Evolutionary conservation across 2,329 filamentous ascomycete genomes (phyloP), one percentile per base, ranked within the genome.

Genomic region (Anisogramma anomala): DNA sequence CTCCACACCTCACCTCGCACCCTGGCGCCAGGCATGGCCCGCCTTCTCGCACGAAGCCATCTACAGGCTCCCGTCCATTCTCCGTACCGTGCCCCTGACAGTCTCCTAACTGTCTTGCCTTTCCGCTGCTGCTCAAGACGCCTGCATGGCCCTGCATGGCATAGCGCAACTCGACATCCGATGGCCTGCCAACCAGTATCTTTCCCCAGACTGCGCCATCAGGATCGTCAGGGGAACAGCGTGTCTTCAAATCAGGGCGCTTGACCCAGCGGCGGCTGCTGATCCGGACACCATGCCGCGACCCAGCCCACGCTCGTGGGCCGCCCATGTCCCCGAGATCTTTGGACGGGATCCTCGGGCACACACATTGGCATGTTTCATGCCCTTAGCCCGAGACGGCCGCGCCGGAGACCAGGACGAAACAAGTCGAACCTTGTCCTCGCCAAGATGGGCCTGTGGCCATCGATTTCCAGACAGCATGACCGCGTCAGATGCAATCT

Each of bases 1-100:
- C 39, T 34, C 33, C 48, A 52, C 47, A 51, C 50, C 48, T 52
- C 49, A 51, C 34, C 43, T 39, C 40, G 49, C 41, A 23, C 41
- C 34, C 45, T 46, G 48, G 45, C 42, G 43, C 47, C 51, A 51
- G 49, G 15, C 52, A 52, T 47, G 53, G 50, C 45, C 49, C 33
- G 31, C 33, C 36, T 32, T 22, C 31, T 42, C 32, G 28, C 36
- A 39, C 39, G 20, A 49, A 43, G 50, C 39, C 52, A 55, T 56
- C 53, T 48, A 58, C 50, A 57, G 55, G 56, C 49, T 57, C 48
- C 56, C 55, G 37, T 58, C 51, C 43, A 33, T 49, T 40, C 46
- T 49, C 41, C 47, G 45, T 25, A 44, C 32, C 30, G 31, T 31
- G 26, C 45, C 34, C 37, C 38, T 30, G 31, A 23, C 33, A 39